A percentile compares a stretch with the other conserved stretches of the same genome.
phyloP scores from a whole-genome alignment of 2,329 filamentous ascomycete genomes.

The Botrytis tulipae region DNA sequence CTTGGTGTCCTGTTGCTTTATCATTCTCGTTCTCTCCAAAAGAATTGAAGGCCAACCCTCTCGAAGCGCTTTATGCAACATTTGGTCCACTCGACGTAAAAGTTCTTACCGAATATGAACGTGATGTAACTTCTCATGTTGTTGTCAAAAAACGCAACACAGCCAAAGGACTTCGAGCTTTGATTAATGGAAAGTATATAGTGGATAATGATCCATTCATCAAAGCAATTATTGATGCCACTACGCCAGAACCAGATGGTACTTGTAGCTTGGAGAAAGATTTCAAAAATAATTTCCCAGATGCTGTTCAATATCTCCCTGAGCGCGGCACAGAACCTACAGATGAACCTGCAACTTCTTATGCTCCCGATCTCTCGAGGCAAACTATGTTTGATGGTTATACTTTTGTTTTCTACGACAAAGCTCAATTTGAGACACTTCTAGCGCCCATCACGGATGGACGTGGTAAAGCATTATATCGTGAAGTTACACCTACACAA shows the following conservation, averaged over 20 bases:
- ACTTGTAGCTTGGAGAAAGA: constrained; percentile 67
- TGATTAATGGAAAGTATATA: constrained; percentile 77
- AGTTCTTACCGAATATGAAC: constrained; percentile 69
- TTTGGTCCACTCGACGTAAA: constrained; percentile 91
- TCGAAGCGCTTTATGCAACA: constrained; percentile 58
- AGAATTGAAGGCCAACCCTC: constrained; percentile 64
- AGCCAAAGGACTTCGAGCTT: constrained; percentile 78
- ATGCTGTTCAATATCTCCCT: constrained; percentile 69
- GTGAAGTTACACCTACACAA: constrained; percentile 56
- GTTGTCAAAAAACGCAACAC: constrained; percentile 89
- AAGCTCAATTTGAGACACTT: constrained; percentile 72
- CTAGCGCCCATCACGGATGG: constrained; percentile 73
- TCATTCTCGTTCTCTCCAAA: constrained; percentile 75
- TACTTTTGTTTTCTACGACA: constrained; percentile 83
- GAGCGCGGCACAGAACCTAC: constrained; percentile 73
- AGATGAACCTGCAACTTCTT: constrained; percentile 60
- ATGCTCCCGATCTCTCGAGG: constrained; percentile 66
- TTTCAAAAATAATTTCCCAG: constrained; percentile 77
- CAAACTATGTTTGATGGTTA: constrained; percentile 78
- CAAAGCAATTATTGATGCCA: constrained; percentile 62
- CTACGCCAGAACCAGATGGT: constrained; percentile 38
- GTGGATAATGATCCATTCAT: constrained; percentile 68
- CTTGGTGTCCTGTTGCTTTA: constrained; percentile 78
- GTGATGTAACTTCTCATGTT: constrained; percentile 76
- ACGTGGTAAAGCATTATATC: constrained; percentile 76